Evolutionary conservation across 2,329 filamentous ascomycete species (phyloP), one percentile per base, ranked within the genome.

Genomic region (Diaporthe citri): DNA sequence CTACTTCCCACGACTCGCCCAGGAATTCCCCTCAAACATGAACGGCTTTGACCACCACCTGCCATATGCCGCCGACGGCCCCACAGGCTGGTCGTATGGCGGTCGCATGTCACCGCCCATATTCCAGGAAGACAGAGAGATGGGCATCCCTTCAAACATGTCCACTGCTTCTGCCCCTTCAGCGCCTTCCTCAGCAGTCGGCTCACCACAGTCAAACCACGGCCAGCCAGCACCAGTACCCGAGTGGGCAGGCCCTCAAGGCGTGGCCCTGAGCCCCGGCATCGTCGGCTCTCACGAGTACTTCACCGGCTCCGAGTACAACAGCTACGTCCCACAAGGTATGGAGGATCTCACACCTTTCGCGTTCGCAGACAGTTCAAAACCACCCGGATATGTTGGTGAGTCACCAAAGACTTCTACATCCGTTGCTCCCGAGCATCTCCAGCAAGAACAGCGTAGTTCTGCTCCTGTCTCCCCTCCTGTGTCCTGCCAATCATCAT

Each of bases 141-240:
- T 88, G 80, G 83, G 84, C 75, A 80, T 88, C 34, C 86, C 88
- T 22, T 90, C 88, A 41, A 91, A 88, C 80, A 87, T 89, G 76
- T 95, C 88, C 76, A 91, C 88, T 75, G 88, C 87, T 34, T 93
- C 90, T 75, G 92, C 84, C 73, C 90, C 86, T 71, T 94, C 93
- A 70, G 90, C 90, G 5, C 87, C 92, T 9, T 93, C 92, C 1
- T 94, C 92, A 12, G 90, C 90, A 72, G 89, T 92, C 76, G 91
- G 91, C 74, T 94, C 92, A 31, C 92, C 92, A 36, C 90, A 91
- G 79, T 92, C 91, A 2, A 88, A 89, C 77, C 88, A 90, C 79
- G 88, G 88, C 73, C 89, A 90, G 78, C 83, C 89, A 77, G 89
- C 89, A 76, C 86, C 86, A 79, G 87, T 90, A 69, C 86, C 91